phyloP scores from a whole-genome alignment of 495 filamentous ascomycete species.

The Sporormia fimetaria region DNA sequence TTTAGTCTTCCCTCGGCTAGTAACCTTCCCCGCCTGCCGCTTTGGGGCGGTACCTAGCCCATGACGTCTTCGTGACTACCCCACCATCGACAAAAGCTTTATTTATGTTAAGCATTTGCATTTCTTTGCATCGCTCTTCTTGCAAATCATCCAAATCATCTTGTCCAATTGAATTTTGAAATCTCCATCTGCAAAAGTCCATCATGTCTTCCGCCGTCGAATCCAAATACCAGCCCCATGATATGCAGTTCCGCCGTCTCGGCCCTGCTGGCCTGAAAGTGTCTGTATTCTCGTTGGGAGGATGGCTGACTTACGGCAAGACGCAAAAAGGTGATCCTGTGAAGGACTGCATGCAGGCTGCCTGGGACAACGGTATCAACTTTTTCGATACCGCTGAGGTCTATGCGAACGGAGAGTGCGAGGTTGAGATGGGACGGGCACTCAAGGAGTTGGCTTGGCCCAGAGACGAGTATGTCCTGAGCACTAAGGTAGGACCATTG shows the following conservation, averaged over 20 bases:
- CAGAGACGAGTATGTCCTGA: conserved; percentile 39
- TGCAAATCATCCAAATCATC: neutral
- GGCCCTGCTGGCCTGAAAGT: conserved; percentile 37
- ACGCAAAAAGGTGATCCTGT: conserved; percentile 34
- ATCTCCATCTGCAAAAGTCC: neutral
- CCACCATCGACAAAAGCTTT: too few species aligned
- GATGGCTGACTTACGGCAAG: conserved; percentile 28
- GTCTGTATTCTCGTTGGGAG: conserved; percentile 33
- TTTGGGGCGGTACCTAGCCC: too few species aligned
- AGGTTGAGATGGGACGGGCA: conserved; percentile 47
- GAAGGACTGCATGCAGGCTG: conserved; percentile 37
- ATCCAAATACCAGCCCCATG: conserved; percentile 24
- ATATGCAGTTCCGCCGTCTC: conserved; percentile 33
- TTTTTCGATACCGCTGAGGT: conserved; percentile 46
- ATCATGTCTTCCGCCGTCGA: conserved; percentile 23
- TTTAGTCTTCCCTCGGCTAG: too few species aligned
- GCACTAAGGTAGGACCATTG: conserved; percentile 26
- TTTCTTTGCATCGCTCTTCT: too few species aligned
- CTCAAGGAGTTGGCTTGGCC: conserved; percentile 43
- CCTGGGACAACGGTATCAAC: conserved; percentile 46
- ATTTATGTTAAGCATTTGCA: too few species aligned
- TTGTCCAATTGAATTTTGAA: too few species aligned
- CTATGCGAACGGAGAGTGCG: conserved; percentile 45
- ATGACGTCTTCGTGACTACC: too few species aligned
- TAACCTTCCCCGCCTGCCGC: too few species aligned